Conservation (phyloP, 192 early-diverging fungal species). For the Diversispora epigaea region DNA sequence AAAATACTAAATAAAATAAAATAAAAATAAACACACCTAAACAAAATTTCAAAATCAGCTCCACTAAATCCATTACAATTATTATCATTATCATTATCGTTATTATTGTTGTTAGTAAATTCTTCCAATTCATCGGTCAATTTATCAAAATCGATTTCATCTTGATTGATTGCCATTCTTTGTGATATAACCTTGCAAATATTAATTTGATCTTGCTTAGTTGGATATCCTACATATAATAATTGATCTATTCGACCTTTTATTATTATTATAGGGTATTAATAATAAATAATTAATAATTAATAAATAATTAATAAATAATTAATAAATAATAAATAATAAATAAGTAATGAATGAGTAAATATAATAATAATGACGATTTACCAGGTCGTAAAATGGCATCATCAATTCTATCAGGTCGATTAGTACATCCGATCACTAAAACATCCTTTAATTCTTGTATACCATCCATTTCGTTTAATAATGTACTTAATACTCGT, state of each 20-base stretch:
- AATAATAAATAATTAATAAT: neutral
- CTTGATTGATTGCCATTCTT: slow-evolving; percentile 55
- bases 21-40: slow-evolving; percentile 39
- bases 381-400: slow-evolving; percentile 72
- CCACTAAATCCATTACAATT: slow-evolving; percentile 70
- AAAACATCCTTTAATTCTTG: slow-evolving; percentile 80
- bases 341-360: neutral
- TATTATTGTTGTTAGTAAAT: too few relatives aligned
- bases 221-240: slow-evolving; percentile 68
- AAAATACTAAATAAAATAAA: neutral
- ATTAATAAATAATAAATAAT: neutral
- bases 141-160: slow-evolving; percentile 43
- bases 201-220: slow-evolving; percentile 54
- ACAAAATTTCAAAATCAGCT: slow-evolving; percentile 71
- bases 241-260: slow-evolving; percentile 86
- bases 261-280: slow-evolving; percentile 10
- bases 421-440: slow-evolving; percentile 91
- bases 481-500: slow-evolving; percentile 84
- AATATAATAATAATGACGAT: neutral
- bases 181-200: slow-evolving; percentile 70
- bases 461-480: slow-evolving; percentile 99
- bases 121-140: slow-evolving; percentile 43
- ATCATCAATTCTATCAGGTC: slow-evolving; percentile 85
- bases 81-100: neutral
- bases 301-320: neutral